These are phyloP conservation scores for Nicotiana otophora DNA, from an alignment of 257 asterid species.

Conservation along the genomic window DNA sequence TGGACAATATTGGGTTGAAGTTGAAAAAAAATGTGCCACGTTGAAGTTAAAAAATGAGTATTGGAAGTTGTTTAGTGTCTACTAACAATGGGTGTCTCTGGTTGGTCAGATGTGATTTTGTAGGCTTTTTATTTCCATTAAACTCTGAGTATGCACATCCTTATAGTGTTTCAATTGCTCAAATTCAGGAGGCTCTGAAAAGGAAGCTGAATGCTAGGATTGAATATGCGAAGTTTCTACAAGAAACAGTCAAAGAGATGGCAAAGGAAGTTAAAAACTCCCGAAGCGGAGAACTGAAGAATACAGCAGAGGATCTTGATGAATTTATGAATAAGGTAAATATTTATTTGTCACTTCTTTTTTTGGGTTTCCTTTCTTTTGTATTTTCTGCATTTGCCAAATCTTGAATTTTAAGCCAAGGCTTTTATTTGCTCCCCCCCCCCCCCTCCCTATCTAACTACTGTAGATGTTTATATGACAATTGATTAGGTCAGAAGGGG, in stretches of 20 bases:
- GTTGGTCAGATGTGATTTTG: not conserved
- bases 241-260: conserved; percentile 87
- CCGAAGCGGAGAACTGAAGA: conserved; percentile 67
- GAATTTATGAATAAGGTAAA: conserved; percentile 61
- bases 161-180: not conserved
- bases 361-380: not conserved
- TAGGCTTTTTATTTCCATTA: not conserved
- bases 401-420: not conserved
- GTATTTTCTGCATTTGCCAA: not conserved
- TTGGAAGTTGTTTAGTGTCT: not conserved
- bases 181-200: conserved; percentile 63
- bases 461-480: not conserved
- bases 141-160: not conserved
- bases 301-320: conserved; percentile 95
- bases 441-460: not conserved
- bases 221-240: conserved; percentile 84
- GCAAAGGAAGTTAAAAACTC: conserved; percentile 87
- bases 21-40: not conserved
- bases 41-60: not conserved
- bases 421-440: not conserved
- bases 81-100: not conserved
- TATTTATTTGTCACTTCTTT: not conserved
- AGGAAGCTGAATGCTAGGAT: conserved; percentile 74
- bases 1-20: conserved; percentile 1
- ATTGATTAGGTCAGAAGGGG: conserved; percentile 72